Base-by-base conservation (phyloP, 1,139 yeast genomes). In the Hansenula anomala region DNA sequence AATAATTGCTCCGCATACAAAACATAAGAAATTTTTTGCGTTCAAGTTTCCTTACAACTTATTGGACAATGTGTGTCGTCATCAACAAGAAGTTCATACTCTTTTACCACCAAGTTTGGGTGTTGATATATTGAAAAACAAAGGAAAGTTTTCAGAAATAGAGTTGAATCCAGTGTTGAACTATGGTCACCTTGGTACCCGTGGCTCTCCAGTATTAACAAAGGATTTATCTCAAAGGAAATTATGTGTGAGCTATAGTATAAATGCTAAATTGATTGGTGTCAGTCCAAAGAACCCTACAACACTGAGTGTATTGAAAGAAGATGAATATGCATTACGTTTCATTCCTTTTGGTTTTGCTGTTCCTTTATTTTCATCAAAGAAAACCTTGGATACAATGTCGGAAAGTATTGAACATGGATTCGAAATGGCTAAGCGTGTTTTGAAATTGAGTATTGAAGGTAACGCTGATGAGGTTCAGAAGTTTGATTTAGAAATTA, bases 81-180 rank as follows among this genome's bases (percentile, higher is more conserved):
- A 78, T 47, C 71, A 73, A 30, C 60, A 71, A 14, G 60, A 70
- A 27, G 63, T 74, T 1, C 89, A 81, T 55, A 65, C 74, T 30
- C 54, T 73, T 36, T 67, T 82, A 9, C 89, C 89, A 0, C 88
- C 89, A 12, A 70, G 84, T 19, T 63, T 78, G 56, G 89, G 89
- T 3, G 56, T 78, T 4, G 82, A 78, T 52, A 58, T 59, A 24
- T 65, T 73, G 19, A 51, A 49, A 28, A 49, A 51, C 67, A 40
- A 45, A 16, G 58, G 59, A 0, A 51, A 49, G 30, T 56, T 56
- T 36, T 69, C 48, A 56, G 37, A 49, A 2, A 54, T 63, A 18
- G 49, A 51, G 22, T 44, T 61, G 20, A 53, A 62, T 37, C 52
- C 55, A 3, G 40, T 54, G 1, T 49, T 66, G 9, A 71, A 72